A percentile compares a stretch with the other conserved stretches of the same genome.
These are phyloP conservation scores for Nicotiana paniculata DNA, from an alignment of 257 asterid species.

Conservation along the genomic window DNA sequence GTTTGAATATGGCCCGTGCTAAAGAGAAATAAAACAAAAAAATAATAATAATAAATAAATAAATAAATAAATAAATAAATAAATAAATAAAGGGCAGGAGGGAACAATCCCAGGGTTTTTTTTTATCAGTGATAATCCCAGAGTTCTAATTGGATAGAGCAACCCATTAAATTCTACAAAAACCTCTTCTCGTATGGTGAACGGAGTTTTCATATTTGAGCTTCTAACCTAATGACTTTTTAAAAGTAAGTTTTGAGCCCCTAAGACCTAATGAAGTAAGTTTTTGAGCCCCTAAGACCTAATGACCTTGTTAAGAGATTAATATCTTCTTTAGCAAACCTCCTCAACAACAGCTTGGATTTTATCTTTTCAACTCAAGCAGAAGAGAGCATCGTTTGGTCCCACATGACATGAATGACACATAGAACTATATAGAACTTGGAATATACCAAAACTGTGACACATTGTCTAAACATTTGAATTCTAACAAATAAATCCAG, in stretches of 20 bases:
- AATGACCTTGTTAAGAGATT: background rate
- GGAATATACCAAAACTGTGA: background rate
- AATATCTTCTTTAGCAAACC: background rate
- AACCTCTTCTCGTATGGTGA: background rate
- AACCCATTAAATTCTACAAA: background rate
- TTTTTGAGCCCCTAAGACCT: background rate
- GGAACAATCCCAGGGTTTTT: background rate
- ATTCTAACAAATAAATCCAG: background rate
- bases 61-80: background rate
- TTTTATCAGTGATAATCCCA: background rate
- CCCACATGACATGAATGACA: background rate
- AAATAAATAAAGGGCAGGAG: background rate
- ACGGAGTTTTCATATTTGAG: background rate
- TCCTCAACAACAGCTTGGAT: background rate
- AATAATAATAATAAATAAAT: background rate
- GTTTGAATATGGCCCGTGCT: background rate
- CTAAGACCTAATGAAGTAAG: conserved; percentile 1
- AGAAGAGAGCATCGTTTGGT: background rate
- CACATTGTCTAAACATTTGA: background rate
- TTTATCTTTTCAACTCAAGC: background rate
- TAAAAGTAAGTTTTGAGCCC: background rate
- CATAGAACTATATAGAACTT: background rate
- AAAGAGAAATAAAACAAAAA: background rate
- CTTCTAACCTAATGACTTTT: conserved; percentile 1
- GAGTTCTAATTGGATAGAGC: background rate